phyloP scores from a whole-genome alignment of 2,329 filamentous ascomycete genomes.

The Clonostachys chloroleuca region DNA sequence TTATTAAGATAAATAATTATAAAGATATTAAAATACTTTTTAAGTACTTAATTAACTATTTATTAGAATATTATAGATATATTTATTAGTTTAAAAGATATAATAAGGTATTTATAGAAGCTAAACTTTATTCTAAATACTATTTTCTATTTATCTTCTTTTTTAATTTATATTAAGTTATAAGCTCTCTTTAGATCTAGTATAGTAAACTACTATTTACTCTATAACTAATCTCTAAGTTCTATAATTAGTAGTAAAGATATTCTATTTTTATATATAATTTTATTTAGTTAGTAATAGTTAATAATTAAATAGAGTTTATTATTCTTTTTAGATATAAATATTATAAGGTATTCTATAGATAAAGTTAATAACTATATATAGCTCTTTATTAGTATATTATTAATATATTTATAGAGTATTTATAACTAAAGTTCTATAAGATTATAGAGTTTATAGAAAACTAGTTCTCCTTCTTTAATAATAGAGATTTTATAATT shows the following conservation, averaged over 20 bases:
- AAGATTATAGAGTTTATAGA: too few relatives aligned
- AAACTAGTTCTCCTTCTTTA: too few relatives aligned
- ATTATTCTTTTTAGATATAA: slow-evolving; percentile 12
- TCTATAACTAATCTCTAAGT: slow-evolving; percentile 9
- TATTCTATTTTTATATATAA: slow-evolving; percentile 15
- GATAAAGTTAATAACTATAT: slow-evolving; percentile 7
- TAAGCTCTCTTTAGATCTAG: slow-evolving; percentile 14
- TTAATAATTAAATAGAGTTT: slow-evolving; percentile 15
- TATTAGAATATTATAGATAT: background rate
- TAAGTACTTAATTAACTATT: background rate
- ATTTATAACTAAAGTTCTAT: too few relatives aligned
- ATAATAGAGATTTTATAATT: too few relatives aligned
- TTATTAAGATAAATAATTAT: background rate
- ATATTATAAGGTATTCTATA: slow-evolving; percentile 3
- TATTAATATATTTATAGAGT: too few relatives aligned
- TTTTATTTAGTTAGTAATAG: slow-evolving; percentile 14
- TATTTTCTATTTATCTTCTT: slow-evolving; percentile 21
- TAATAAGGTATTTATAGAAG: slow-evolving; percentile 24
- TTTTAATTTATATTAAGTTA: slow-evolving; percentile 20
- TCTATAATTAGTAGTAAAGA: slow-evolving; percentile 13
- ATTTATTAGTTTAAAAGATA: slow-evolving; percentile 17
- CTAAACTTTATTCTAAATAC: slow-evolving; percentile 22
- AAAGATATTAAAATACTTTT: background rate
- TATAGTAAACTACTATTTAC: slow-evolving; percentile 5
- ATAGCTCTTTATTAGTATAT: too few relatives aligned